phyloP scores from a whole-genome alignment of 345 rosid species.

The Clarkia xantiana region DNA sequence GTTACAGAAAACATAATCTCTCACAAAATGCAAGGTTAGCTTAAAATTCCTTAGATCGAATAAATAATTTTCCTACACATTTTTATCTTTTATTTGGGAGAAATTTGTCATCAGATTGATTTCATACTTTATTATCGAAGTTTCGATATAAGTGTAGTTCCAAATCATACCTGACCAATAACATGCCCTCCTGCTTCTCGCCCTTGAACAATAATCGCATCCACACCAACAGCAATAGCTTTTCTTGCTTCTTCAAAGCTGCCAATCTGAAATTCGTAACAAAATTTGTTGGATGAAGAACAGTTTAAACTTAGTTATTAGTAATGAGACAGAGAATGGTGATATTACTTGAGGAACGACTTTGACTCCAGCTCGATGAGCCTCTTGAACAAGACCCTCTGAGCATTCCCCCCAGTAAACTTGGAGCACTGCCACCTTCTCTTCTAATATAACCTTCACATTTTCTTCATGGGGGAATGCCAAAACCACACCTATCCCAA shows the following conservation, averaged over 20 bases:
- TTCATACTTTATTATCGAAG: too few relatives aligned
- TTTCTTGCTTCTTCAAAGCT: slow-evolving; percentile 47
- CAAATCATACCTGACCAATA: slow-evolving; percentile 46
- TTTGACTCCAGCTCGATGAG: slow-evolving; percentile 54
- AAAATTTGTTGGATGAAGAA: slow-evolving; percentile 1
- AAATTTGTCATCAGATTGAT: too few relatives aligned
- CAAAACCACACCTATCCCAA: slow-evolving; percentile 64
- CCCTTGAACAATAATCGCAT: slow-evolving; percentile 84
- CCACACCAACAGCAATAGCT: slow-evolving; percentile 48
- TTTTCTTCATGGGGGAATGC: slow-evolving; percentile 72
- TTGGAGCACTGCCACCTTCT: slow-evolving; percentile 66
- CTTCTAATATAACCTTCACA: slow-evolving; percentile 48
- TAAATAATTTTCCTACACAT: too few relatives aligned
- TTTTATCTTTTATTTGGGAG: too few relatives aligned
- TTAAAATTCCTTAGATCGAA: too few relatives aligned
- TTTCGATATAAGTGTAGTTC: neutral
- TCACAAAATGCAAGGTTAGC: too few relatives aligned
- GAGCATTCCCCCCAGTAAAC: slow-evolving; percentile 76
- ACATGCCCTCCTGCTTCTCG: slow-evolving; percentile 89
- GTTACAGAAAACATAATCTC: too few relatives aligned
- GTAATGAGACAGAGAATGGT: neutral
- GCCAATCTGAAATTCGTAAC: slow-evolving; percentile 31
- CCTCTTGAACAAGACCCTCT: slow-evolving; percentile 41
- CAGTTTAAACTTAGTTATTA: neutral
- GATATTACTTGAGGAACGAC: slow-evolving; percentile 67